Conservation (phyloP, 129 eudicot genomes). For the Flaveria robusta region DNA sequence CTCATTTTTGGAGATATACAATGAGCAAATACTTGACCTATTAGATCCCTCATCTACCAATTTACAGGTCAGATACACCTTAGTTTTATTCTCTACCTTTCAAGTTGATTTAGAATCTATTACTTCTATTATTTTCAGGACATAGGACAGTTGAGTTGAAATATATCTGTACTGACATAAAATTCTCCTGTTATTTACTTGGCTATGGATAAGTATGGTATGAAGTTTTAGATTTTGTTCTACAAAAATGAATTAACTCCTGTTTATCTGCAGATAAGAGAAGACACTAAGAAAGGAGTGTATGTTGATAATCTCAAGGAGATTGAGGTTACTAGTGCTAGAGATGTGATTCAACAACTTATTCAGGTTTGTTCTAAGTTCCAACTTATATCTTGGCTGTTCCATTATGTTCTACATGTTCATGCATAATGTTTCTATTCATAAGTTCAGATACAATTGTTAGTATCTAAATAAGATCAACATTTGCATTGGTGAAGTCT, state of each 20-base stretch:
- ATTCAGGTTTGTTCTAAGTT: constrained; percentile 57
- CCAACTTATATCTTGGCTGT: constrained; percentile 13
- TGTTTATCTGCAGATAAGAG: constrained; percentile 69
- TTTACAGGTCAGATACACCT: constrained; percentile 60
- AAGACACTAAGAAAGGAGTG: constrained; percentile 92
- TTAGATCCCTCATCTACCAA: constrained; percentile 86
- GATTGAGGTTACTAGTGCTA: constrained; percentile 85
- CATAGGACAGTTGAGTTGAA: constrained; percentile 7
- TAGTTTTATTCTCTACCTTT: constrained; percentile 11
- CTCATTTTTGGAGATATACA: constrained; percentile 92
- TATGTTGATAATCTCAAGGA: constrained; percentile 88
- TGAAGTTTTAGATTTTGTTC: not conserved
- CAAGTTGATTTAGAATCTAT: constrained; percentile 9
- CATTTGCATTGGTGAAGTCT: constrained; percentile 10
- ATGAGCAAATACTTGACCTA: constrained; percentile 94
- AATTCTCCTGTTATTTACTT: not conserved
- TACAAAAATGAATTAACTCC: constrained; percentile 3
- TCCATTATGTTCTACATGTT: not conserved
- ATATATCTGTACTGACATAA: constrained; percentile 10
- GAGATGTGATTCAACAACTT: constrained; percentile 96
- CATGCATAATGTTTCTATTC: constrained; percentile 6
- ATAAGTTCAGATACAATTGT: constrained; percentile 9
- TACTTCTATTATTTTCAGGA: constrained; percentile 11
- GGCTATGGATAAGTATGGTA: not conserved
- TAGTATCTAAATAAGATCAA: not conserved